These are phyloP conservation scores for Earliella scabrosa DNA, from an alignment of 1,284 basidiomycete genomes.

Conservation along the genomic window DNA sequence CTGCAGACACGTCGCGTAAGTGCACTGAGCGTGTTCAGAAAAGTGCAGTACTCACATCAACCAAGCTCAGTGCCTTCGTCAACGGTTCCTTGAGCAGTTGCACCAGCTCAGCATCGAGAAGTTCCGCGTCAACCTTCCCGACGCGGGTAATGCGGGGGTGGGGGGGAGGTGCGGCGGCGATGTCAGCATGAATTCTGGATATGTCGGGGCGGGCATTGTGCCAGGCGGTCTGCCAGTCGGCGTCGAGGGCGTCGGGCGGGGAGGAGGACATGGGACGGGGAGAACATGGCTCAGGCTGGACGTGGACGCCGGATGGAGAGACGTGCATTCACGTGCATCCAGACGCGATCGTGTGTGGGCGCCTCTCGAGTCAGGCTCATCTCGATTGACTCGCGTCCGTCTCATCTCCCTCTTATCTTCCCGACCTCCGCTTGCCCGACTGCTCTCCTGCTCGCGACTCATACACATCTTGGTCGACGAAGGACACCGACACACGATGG, in stretches of 20 bases:
- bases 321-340: slow-evolving; percentile 20
- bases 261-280: slow-evolving; percentile 25
- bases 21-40: not conserved
- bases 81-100: slow-evolving; percentile 87
- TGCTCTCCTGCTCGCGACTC: not conserved
- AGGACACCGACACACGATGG: slow-evolving; percentile 44
- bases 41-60: slow-evolving; percentile 59
- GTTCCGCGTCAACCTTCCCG: slow-evolving; percentile 90
- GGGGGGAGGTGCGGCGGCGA: slow-evolving; percentile 37
- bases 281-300: slow-evolving; percentile 19
- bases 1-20: slow-evolving; percentile 38
- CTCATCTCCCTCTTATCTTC: slow-evolving; percentile 6
- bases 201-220: slow-evolving; percentile 59
- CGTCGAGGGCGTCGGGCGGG: slow-evolving; percentile 17
- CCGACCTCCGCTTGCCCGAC: not conserved
- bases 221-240: slow-evolving; percentile 67
- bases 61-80: slow-evolving; percentile 69
- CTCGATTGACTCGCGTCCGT: slow-evolving; percentile 16
- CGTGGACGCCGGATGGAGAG: slow-evolving; percentile 13
- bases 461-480: not conserved
- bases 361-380: slow-evolving; percentile 24
- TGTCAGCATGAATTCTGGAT: slow-evolving; percentile 45
- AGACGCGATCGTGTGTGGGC: slow-evolving; percentile 18
- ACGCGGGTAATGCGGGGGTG: slow-evolving; percentile 72
- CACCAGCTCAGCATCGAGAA: slow-evolving; percentile 90